Conservation (phyloP, 805 yeast genomes). For the Yarrowia sp. region DNA sequence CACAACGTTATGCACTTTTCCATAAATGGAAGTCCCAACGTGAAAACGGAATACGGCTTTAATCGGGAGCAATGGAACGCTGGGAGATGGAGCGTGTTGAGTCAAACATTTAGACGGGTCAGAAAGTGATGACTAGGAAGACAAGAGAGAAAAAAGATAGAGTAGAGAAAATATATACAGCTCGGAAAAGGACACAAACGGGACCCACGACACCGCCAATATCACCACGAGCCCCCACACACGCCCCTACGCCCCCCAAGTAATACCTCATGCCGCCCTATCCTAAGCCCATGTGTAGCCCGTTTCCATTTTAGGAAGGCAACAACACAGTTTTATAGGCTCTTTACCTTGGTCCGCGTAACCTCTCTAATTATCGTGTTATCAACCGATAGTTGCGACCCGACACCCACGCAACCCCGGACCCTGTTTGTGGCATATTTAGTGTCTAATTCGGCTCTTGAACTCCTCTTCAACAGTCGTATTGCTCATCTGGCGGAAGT, state of each 20-base stretch:
- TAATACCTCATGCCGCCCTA: not conserved
- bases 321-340: not conserved
- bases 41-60: not conserved
- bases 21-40: not conserved
- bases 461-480: slow-evolving; percentile 4
- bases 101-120: not conserved
- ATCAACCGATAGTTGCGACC: slow-evolving; percentile 26
- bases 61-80: slow-evolving; percentile 13
- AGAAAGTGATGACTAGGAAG: not conserved
- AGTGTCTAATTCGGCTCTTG: slow-evolving; percentile 23
- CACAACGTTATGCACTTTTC: not conserved
- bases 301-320: slow-evolving; percentile 21
- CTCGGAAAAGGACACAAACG: no score
- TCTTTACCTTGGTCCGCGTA: not conserved
- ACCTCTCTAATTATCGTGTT: slow-evolving; percentile 24
- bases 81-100: no score
- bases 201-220: not conserved
- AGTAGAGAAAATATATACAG: not conserved
- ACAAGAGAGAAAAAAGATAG: not conserved
- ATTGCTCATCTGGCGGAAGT: slow-evolving; percentile 25
- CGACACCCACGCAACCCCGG: slow-evolving; percentile 11
- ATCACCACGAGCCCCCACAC: no score
- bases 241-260: not conserved
- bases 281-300: not conserved
- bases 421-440: slow-evolving; percentile 23